Evolutionary conservation across 805 yeast genomes (phyloP).

Genomic region (Saturnispora kantuleensis): DNA sequence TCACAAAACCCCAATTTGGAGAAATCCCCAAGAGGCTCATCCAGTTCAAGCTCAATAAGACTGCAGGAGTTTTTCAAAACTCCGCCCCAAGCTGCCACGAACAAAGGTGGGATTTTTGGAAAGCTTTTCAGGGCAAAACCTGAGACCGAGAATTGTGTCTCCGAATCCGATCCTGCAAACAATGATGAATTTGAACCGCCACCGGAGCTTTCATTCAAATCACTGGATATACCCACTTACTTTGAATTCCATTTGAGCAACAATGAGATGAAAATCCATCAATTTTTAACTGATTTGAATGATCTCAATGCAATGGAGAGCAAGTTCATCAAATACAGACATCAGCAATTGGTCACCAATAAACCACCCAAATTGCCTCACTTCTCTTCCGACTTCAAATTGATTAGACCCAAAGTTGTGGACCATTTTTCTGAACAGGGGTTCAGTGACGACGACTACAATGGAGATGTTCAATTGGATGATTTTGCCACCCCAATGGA

Average conservation of each 20-base stretch:
- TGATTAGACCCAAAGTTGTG: slow-evolving; percentile 16
- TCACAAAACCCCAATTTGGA: neutral
- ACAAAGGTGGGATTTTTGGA: neutral
- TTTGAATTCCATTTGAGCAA: slow-evolving; percentile 22
- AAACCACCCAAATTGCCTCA: no score
- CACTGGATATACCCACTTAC: slow-evolving; percentile 15
- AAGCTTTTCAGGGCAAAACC: neutral
- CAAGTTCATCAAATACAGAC: no score
- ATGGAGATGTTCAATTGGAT: neutral
- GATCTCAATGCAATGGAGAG: slow-evolving; percentile 1
- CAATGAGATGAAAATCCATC: slow-evolving; percentile 19
- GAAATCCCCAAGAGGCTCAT: slow-evolving; percentile 7
- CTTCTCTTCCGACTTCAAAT: slow-evolving; percentile 10
- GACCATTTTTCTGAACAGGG: slow-evolving; percentile 6
- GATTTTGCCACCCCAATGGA: neutral
- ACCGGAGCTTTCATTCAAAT: slow-evolving; percentile 33
- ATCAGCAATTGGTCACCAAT: no score
- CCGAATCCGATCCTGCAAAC: neutral
- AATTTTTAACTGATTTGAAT: slow-evolving; percentile 11
- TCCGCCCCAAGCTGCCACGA: neutral
- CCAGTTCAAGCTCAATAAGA: slow-evolving; percentile 5
- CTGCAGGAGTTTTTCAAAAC: slow-evolving; percentile 4
- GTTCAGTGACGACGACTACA: slow-evolving; percentile 5
- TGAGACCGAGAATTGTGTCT: neutral
- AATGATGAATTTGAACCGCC: slow-evolving; percentile 20